Conservation (phyloP, 164 flowering plant genomes). For the Pachysandra terminalis region DNA sequence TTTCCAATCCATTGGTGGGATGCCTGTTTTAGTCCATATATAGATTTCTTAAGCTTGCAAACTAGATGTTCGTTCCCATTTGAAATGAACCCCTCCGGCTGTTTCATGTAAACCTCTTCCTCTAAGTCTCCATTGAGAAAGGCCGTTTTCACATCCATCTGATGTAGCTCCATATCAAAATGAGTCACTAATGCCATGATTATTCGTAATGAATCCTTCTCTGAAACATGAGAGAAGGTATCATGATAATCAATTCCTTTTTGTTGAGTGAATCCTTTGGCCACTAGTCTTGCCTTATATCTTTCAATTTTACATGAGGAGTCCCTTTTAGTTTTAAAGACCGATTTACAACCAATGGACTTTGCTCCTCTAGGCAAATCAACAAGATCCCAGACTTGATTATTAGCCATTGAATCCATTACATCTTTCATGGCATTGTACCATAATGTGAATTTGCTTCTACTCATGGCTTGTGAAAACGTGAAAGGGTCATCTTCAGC, state of each 20-base stretch:
- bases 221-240: too few species aligned
- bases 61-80: too few species aligned
- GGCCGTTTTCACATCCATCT: too few species aligned
- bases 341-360: slow-evolving; percentile 1
- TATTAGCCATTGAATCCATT: background rate
- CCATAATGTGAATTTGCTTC: background rate
- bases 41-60: too few species aligned
- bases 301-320: background rate
- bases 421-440: background rate
- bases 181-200: too few species aligned
- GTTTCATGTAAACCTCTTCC: too few species aligned
- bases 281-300: background rate
- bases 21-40: too few species aligned
- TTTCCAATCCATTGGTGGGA: too few species aligned
- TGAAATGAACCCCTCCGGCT: slow-evolving; percentile 7
- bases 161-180: slow-evolving; percentile 12
- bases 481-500: background rate
- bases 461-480: slow-evolving; percentile 5
- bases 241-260: too few species aligned
- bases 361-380: background rate
- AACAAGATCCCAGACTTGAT: slow-evolving; percentile 11
- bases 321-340: background rate
- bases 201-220: background rate
- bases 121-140: too few species aligned
- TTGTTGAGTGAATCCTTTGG: background rate